Percentiles rank a stretch among this genome's conserved stretches.
phyloP scores from a whole-genome alignment of 2,329 filamentous ascomycete genomes.

The Berkeleyomyces rouxiae region DNA sequence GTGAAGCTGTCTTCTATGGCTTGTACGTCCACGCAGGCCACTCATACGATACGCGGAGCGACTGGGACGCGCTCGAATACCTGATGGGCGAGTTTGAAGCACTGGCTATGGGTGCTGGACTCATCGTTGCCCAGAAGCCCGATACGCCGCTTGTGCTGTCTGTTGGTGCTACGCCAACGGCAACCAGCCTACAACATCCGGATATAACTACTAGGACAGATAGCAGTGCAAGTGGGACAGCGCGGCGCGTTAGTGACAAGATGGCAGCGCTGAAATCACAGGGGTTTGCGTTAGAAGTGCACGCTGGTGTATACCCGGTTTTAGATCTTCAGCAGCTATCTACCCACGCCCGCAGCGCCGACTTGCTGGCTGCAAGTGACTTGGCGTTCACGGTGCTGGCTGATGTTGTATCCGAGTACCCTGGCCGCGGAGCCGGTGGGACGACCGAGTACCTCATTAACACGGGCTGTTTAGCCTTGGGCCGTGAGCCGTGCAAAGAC shows the following conservation, averaged over 20 bases:
- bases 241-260: slow-evolving; percentile 12
- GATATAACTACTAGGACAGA: slow-evolving; percentile 15
- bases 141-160: slow-evolving; percentile 37
- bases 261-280: slow-evolving; percentile 24
- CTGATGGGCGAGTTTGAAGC: slow-evolving; percentile 40
- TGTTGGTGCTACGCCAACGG: slow-evolving; percentile 62
- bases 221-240: slow-evolving; percentile 19
- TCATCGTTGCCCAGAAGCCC: not conserved
- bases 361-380: slow-evolving; percentile 32
- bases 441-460: slow-evolving; percentile 50
- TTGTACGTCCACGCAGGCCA: slow-evolving; percentile 61
- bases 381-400: slow-evolving; percentile 54
- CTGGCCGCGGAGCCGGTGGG: slow-evolving; percentile 31
- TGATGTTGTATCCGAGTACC: slow-evolving; percentile 55
- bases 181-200: slow-evolving; percentile 45
- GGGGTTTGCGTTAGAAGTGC: slow-evolving; percentile 40
- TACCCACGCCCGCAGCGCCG: slow-evolving; percentile 38
- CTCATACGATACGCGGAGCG: slow-evolving; percentile 44
- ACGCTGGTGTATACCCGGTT: slow-evolving; percentile 60
- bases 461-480: slow-evolving; percentile 52
- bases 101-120: slow-evolving; percentile 19
- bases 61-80: slow-evolving; percentile 38
- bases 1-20: slow-evolving; percentile 34
- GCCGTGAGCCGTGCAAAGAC: slow-evolving; percentile 52
- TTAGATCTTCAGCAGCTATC: slow-evolving; percentile 68